Evolutionary conservation across 2,329 filamentous ascomycete genomes (phyloP), one percentile per base, ranked within the genome.

Genomic region (Phaeosphaeriaceae sp.): DNA sequence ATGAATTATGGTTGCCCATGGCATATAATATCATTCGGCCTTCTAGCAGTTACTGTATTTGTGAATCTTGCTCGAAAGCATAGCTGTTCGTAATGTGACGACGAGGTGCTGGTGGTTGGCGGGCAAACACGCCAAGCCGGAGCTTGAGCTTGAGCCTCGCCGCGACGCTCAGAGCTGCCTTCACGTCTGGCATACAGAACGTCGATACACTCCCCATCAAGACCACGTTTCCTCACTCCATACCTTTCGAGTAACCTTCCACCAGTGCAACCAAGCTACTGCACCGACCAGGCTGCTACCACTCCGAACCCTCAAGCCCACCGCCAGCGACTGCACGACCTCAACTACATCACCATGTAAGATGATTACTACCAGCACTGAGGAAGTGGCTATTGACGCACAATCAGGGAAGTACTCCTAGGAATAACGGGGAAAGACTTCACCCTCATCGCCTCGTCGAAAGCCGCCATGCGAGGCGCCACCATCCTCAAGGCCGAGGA

Each of bases 381-480:
- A n/a, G 33, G n/a, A 7, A n/a, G n/a, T 33, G 44, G n/a, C 22
- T 54, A 33, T 67, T 74, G 21, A 76, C 56, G 22, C n/a, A n/a
- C 13, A 17, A 45, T 9, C 58, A 98, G 93, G 95, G 95, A 99
- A 88, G 92, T 98, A 79, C 87, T 99, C 78, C 87, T 99, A 71
- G 95, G 95, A 76, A 97, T 99, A 80, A 97, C 94, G 60, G 96
- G 95, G 84, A 97, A 97, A 85, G 96, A 99, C 87, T 99, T 97
- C 81, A 96, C 93, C 83, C 89, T 99, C 86, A 89, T 99, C 79
- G 95, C 93, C 74, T 92, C 95, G 73, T 98, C 93, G 64, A 98
- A 99, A 85, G 95, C 95, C 77, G 92, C 93, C 73, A 98, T 98
- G 93, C 89, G 95, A 83, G 95, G 95, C 74, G 92, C 93, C 65